Conservation (phyloP, 2,329 filamentous ascomycete genomes). For the Plenodomus tracheiphilus region DNA sequence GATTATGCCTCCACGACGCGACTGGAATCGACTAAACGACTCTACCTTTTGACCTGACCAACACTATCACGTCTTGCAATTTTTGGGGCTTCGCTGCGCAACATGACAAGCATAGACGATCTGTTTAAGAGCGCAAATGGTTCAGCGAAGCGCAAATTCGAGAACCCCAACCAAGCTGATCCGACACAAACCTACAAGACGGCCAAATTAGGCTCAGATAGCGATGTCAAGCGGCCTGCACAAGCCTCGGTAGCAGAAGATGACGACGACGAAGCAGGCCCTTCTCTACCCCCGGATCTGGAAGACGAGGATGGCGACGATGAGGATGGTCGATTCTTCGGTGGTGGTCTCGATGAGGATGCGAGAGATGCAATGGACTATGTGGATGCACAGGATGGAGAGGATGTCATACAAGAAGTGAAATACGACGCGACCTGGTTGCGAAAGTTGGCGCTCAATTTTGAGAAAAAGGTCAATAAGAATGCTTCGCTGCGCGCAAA, state of each 20-base stretch:
- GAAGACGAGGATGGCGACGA: conserved; percentile 64
- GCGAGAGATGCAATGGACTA: conserved; percentile 86
- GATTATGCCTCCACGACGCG: background rate
- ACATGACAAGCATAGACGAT: conserved; percentile 64
- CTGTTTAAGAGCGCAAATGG: conserved; percentile 63
- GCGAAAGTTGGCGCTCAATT: conserved; percentile 75
- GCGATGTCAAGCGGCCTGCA: conserved; percentile 54
- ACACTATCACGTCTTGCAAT: background rate
- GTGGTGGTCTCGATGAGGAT: conserved; percentile 80
- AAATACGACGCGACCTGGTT: conserved; percentile 86
- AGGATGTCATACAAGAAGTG: conserved; percentile 61
- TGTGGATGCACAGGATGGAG: conserved; percentile 70
- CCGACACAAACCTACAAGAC: conserved; percentile 65
- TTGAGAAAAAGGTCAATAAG: conserved; percentile 88
- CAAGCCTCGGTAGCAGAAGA: conserved; percentile 55
- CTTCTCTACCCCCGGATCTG: conserved; percentile 59
- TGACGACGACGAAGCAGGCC: conserved; percentile 53
- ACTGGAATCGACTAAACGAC: background rate
- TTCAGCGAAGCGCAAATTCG: conserved; percentile 62
- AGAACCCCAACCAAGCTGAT: conserved; percentile 56
- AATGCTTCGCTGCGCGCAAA: conserved; percentile 89
- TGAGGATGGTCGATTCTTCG: conserved; percentile 94
- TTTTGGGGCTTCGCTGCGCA: background rate
- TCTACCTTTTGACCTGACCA: background rate
- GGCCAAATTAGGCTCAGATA: conserved; percentile 56